These are phyloP conservation scores for Pythium aphanidermatum DNA, from an alignment of 352 stramenopile species.

Conservation along the genomic window DNA sequence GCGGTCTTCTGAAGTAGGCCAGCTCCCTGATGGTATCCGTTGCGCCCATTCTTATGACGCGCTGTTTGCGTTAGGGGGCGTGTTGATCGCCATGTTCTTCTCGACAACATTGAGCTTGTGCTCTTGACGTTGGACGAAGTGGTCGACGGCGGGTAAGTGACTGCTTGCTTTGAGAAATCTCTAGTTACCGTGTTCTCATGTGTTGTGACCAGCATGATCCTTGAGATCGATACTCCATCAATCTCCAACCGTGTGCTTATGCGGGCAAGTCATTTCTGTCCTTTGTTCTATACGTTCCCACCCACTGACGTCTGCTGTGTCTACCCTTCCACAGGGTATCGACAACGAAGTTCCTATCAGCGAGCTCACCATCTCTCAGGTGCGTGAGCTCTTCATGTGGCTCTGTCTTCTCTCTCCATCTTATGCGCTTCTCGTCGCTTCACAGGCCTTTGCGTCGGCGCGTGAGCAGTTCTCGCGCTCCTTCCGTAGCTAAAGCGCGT, in stretches of 20 bases:
- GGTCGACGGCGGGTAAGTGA: slow-evolving; percentile 77
- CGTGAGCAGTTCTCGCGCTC: slow-evolving; percentile 86
- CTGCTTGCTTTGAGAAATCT: no score
- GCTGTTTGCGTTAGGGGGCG: slow-evolving; percentile 38
- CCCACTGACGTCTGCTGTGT: slow-evolving; percentile 7
- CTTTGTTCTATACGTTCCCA: no score
- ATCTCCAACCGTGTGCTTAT: slow-evolving; percentile 90
- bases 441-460: slow-evolving; percentile 72
- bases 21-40: not conserved
- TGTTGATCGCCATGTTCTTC: slow-evolving; percentile 83
- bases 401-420: not conserved
- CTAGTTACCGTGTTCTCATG: no score
- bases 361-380: slow-evolving; percentile 85
- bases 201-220: slow-evolving; percentile 85
- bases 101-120: slow-evolving; percentile 90
- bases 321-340: slow-evolving; percentile 51
- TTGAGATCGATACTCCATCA: slow-evolving; percentile 84
- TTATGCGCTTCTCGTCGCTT: not conserved
- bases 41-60: not conserved
- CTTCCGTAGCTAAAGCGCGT: slow-evolving; percentile 62
- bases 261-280: slow-evolving; percentile 69
- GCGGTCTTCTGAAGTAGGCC: slow-evolving; percentile 80
- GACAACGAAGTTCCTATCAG: slow-evolving; percentile 84
- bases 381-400: slow-evolving; percentile 8
- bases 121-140: slow-evolving; percentile 89